Base-by-base conservation (phyloP, 2,329 filamentous ascomycete genomes). In the Sclerotinia borealis region DNA sequence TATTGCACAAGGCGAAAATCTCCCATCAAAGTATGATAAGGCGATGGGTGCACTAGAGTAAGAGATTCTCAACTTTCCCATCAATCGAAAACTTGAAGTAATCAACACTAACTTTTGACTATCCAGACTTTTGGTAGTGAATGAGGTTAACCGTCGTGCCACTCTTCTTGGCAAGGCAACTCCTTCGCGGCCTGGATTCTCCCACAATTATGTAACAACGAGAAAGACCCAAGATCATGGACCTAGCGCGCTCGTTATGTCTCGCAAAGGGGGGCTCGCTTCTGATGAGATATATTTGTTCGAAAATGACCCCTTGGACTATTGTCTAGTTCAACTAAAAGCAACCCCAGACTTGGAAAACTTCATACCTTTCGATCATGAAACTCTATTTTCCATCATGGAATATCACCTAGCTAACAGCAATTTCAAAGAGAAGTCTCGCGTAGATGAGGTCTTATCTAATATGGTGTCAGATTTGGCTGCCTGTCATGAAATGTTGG, bases 401-500 rank as follows among this genome's bases (percentile, higher is more conserved):
- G 55, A 65, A 13, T 1, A 61, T 4, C 43, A 63, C 9, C 60
- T 65, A 8, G 34, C 49, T 10, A 51, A 43, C 3, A 54, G 48
- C 27, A 49, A 13, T 6, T 13, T 19, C 13, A 55, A 56, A 36
- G 64, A 65, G 31, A 52, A 48, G 22, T 34, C 61, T 17, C 54
- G 61, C 13, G 2, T 63, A n/a, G 61, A 65, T 27, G 61, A 65
- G 48, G 34, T 49, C 15, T 50, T 58, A 17, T 63, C 47, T 13
- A 45, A 27, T 17, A 41, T 50, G 10, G 27, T 65, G 2, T 65
- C 64, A 11, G 61, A 65, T 25, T 17, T 63, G 13, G 60, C 61
- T 2, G 55, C 61, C n/a, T 63, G 39, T 36, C 61, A 59, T 50
- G 64, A 65, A 29, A 56, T 65, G n/a, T 15, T 60, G 31, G 60